Evolutionary conservation across 2,329 filamentous ascomycete species (phyloP), one percentile per base, ranked within the genome.

Genomic region (Colletotrichum cordylinicola): DNA sequence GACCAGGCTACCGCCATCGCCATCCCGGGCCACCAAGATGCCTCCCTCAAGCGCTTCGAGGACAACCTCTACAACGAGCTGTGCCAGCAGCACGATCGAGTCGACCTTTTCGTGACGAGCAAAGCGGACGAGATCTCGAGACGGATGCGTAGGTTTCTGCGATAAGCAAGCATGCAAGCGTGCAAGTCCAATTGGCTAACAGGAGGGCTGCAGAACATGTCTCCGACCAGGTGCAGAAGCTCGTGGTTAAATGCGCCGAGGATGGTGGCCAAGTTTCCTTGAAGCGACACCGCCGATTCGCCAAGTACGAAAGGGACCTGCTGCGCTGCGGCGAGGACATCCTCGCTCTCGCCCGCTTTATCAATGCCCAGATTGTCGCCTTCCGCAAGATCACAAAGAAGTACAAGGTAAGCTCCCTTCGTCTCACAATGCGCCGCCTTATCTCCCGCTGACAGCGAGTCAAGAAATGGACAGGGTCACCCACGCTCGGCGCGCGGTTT

Each of bases 331-430:
- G 93, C 61, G 91, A 95, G 78, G 95, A 97, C 78, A 92, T 95
- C 70, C 90, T 91, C 70, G 90, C 91, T 6, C 87, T 97, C 8
- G 90, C 91, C 43, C 91, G 94, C 56, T 98, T 96, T 80, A 91
- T 93, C 77, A 89, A 90, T 75, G 93, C 94, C 3, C 95, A 98
- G 82, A 88, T 93, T 12, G 91, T 93, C 6, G 95, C 94, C 6
- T 96, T 98, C 80, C 91, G 91, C 71, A 98, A 98, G 85, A 93
- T 98, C 48, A 86, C 96, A 39, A 97, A 96, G 83, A 98, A 98
- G 82, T 96, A 97, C 85, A 90, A 89, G 87, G 91, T 91, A 85
- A n/a, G 85, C 72, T 67, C n/a, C 15, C 58, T 13, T 31, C 21
- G 27, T 55, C 68, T 43, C 33, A 48, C 18, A 21, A 35, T 21